Evolutionary conservation across 441 rosid species (phyloP), one percentile per base, ranked within the genome.

Genomic region (Mallotus japonicus): DNA sequence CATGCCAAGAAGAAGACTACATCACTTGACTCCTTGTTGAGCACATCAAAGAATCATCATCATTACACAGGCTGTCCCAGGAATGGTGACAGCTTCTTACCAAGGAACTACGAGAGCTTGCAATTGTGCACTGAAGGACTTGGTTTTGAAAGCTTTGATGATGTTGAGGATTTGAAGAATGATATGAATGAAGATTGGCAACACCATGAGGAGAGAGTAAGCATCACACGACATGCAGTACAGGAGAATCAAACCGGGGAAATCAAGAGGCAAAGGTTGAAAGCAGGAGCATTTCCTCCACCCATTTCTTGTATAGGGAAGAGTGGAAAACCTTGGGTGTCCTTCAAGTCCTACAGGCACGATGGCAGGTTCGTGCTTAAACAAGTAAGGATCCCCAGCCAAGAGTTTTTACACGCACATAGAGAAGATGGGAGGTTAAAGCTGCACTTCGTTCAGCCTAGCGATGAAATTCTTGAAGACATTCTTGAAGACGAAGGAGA

Each of bases 91-190:
- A 72, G 77, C 70, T 82, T 79, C 49, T 77, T 85, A 0, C 76
- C 81, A 0, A 81, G 78, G 85, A 83, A 78, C 73, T 81, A 74
- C 7, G 90, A 84, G 67, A 85, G 87, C 80, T 79, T 95, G 72
- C 97, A 92, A 63, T 84, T 92, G 4, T 95, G 99, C 83, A 92
- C 98, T 0, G 98, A 95, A 76, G 96, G 99, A 51, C 87, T 92
- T 13, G 98, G 96, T 47, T 92, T 85, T 50, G 97, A 95, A 81
- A 95, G 98, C 79, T 90, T 80, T 49, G 97, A 81, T 62, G 92
- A 83, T 49, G 86, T 88, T 7, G 90, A 83, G 69, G 90, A 89
- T 73, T 54, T 77, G 72, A 83, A 79, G 73, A 78, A 62, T 15
- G 83, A 82, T 28, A 67, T 57, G 47, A 79, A 76, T 19, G 65